These are phyloP conservation scores for Leptographium lundbergii DNA, from an alignment of 2,329 filamentous ascomycete genomes.

Conservation along the genomic window DNA sequence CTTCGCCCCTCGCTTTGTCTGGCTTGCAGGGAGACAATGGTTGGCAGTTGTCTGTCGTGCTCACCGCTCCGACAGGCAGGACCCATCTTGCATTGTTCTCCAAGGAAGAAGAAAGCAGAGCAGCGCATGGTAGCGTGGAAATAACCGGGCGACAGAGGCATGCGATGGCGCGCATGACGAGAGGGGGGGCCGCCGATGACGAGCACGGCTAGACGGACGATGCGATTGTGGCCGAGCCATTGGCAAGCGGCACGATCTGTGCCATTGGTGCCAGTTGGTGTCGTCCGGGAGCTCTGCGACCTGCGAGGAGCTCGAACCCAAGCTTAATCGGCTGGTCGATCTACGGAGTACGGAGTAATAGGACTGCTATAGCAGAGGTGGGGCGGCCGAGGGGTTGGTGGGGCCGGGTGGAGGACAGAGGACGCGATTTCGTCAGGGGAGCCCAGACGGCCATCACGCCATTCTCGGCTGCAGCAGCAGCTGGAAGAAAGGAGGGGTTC, in stretches of 20 bases:
- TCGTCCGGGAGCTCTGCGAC: too few relatives aligned
- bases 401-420: background rate
- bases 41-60: background rate
- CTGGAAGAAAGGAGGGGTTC: background rate
- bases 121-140: background rate
- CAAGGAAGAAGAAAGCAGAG: background rate
- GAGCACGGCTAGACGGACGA: background rate
- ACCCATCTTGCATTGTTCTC: background rate
- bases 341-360: too few relatives aligned
- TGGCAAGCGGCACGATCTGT: background rate
- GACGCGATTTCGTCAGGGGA: background rate
- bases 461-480: background rate
- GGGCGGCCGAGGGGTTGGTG: background rate
- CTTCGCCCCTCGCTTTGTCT: background rate
- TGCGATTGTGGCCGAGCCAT: background rate
- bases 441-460: background rate
- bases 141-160: background rate
- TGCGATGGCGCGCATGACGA: background rate
- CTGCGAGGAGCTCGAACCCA: too few relatives aligned
- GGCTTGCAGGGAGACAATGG: background rate
- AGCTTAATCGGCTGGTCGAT: background rate
- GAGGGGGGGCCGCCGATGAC: background rate
- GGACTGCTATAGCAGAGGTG: background rate
- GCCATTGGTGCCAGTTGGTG: too few relatives aligned
- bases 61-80: background rate